A percentile compares a stretch with the other conserved stretches of the same genome.
phyloP scores from a whole-genome alignment of 1,284 basidiomycete species.

The Puccinia coronata region DNA sequence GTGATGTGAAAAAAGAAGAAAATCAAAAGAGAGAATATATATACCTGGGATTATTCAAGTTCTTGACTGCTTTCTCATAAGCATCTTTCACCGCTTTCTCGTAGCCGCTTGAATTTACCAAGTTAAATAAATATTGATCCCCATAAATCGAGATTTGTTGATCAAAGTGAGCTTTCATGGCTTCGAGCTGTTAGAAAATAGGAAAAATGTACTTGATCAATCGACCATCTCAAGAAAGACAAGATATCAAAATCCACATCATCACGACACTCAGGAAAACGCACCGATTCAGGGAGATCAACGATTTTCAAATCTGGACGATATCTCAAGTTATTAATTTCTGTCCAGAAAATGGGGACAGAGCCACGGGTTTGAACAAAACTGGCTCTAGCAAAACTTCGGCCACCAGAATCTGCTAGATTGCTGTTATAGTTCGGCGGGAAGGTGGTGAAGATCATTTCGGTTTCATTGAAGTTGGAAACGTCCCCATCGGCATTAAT shows the following conservation, averaged over 20 bases:
- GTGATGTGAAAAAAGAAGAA: not conserved
- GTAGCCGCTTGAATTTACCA: slow-evolving; percentile 92
- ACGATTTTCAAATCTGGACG: slow-evolving; percentile 96
- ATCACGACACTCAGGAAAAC: slow-evolving; percentile 56
- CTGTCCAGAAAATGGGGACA: slow-evolving; percentile 94
- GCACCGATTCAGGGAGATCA: slow-evolving; percentile 80
- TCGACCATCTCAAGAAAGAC: not conserved
- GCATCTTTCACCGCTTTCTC: slow-evolving; percentile 96
- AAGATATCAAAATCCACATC: not conserved
- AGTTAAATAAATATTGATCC: slow-evolving; percentile 78
- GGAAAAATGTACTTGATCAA: not conserved
- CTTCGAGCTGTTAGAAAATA: slow-evolving; percentile 65
- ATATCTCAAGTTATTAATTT: slow-evolving; percentile 93
- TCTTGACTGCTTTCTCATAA: slow-evolving; percentile 75
- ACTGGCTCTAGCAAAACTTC: slow-evolving; percentile 66
- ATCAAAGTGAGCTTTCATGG: slow-evolving; percentile 73
- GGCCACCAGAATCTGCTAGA: slow-evolving; percentile 48
- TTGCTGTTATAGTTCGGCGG: slow-evolving; percentile 49
- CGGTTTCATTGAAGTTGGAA: slow-evolving; percentile 92
- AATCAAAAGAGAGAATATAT: not conserved
- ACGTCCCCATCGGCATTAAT: slow-evolving; percentile 74
- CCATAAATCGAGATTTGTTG: slow-evolving; percentile 78
- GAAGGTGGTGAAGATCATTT: slow-evolving; percentile 75
- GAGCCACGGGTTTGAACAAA: slow-evolving; percentile 87
- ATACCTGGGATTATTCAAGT: slow-evolving; percentile 51